Percentiles rank a stretch among this genome's conserved stretches.
Evolutionary conservation across 2,329 filamentous ascomycete genomes (phyloP).

Genomic region (Alternaria infectoria): DNA sequence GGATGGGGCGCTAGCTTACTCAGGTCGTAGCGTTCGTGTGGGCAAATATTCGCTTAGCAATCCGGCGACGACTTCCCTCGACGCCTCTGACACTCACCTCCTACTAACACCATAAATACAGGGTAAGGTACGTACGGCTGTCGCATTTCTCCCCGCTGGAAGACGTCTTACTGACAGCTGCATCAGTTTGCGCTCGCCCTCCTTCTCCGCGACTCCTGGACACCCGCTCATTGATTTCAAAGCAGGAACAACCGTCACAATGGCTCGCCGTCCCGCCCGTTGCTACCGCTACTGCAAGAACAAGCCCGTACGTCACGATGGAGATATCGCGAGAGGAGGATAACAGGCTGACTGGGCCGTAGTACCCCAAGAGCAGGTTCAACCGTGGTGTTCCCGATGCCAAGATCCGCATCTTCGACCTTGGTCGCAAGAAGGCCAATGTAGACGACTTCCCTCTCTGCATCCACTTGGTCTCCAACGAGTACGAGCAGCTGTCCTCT

Average conservation of each 20-base stretch:
- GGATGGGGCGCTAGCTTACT: conserved; percentile 18
- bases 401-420: conserved; percentile 96
- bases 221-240: conserved; percentile 56
- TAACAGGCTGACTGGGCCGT: conserved; percentile 58
- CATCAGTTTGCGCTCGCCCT: conserved; percentile 15
- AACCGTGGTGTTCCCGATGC: conserved; percentile 95
- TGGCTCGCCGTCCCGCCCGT: conserved; percentile 98
- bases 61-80: conserved; percentile 18
- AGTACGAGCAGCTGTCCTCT: conserved; percentile 99
- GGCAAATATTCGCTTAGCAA: conserved; percentile 23
- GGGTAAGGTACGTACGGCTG: conserved; percentile 39
- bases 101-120: conserved; percentile 36
- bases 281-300: conserved; percentile 99
- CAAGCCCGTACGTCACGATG: conserved; percentile 71
- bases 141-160: conserved; percentile 11
- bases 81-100: conserved; percentile 25
- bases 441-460: conserved; percentile 99
- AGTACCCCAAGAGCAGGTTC: conserved; percentile 99
- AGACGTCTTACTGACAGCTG: conserved; percentile 17
- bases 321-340: conserved; percentile 24
- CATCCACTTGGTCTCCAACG: conserved; percentile 99
- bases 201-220: conserved; percentile 16
- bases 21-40: conserved; percentile 8
- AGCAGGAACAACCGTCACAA: conserved; percentile 71
- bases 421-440: conserved; percentile 96